Evolutionary conservation across 2,329 filamentous ascomycete genomes (phyloP).

Genomic region (Fusarium solani-melongenae): DNA sequence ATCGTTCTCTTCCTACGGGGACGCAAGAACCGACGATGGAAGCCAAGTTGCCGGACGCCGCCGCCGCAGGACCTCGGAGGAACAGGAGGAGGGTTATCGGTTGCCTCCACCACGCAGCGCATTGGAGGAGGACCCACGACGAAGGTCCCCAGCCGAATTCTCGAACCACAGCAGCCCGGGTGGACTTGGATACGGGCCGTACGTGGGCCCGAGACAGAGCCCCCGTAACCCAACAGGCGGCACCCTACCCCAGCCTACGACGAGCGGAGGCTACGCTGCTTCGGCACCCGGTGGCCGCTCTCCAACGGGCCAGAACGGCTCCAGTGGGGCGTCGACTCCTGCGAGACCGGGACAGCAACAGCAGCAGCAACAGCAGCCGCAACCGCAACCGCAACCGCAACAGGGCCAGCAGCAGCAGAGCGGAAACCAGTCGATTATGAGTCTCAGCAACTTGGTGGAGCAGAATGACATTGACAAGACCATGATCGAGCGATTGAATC

Average conservation of each 20-base stretch:
- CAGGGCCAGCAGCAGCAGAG: conserved; percentile 5
- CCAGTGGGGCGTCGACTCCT: conserved; percentile 51
- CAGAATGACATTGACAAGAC: conserved; percentile 65
- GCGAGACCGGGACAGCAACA: conserved; percentile 40
- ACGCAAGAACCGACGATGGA: conserved; percentile 48
- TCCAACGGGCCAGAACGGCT: conserved; percentile 50
- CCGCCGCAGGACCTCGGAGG: conserved; percentile 52
- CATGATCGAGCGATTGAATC: conserved; percentile 65
- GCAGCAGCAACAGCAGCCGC: too few species aligned
- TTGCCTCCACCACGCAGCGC: conserved; percentile 57
- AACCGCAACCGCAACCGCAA: too few species aligned
- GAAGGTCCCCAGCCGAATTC: conserved; percentile 63
- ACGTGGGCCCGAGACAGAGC: conserved; percentile 51
- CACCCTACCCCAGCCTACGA: conserved; percentile 47
- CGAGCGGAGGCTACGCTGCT: conserved; percentile 38
- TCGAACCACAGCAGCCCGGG: conserved; percentile 61
- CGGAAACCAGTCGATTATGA: conserved; percentile 60
- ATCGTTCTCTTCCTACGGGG: conserved; percentile 54
- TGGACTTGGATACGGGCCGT: conserved; percentile 52
- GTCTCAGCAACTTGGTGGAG: conserved; percentile 62
- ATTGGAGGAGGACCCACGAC: conserved; percentile 61
- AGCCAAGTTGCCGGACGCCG: conserved; percentile 46
- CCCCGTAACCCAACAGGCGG: conserved; percentile 50
- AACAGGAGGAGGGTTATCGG: conserved; percentile 55
- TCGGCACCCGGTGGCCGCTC: conserved; percentile 50